phyloP scores from a whole-genome alignment of 176 grass and related monocot genomes.

The Aechmea fasciata region DNA sequence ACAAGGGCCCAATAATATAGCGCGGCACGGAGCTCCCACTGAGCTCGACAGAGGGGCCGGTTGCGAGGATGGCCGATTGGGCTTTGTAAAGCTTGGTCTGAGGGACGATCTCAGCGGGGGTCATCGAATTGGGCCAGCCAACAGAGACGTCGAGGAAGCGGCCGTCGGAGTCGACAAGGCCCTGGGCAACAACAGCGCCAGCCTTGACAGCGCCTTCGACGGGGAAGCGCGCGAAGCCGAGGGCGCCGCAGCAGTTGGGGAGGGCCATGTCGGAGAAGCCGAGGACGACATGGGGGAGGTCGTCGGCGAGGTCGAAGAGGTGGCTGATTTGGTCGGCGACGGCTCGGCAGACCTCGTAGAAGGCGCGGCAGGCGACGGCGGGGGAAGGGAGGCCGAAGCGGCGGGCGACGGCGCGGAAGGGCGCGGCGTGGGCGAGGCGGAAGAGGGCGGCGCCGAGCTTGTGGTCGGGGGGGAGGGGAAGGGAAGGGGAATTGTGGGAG shows the following conservation, averaged over 20 bases:
- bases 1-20: constrained; percentile 59
- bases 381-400: constrained; percentile 72
- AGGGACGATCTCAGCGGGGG: constrained; percentile 43
- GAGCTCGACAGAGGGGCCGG: constrained; percentile 43
- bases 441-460: constrained; percentile 74
- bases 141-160: constrained; percentile 75
- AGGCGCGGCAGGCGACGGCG: constrained; percentile 39
- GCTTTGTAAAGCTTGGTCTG: constrained; percentile 51
- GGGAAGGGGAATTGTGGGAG: constrained; percentile 19
- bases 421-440: constrained; percentile 70
- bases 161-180: constrained; percentile 70
- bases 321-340: constrained; percentile 41
- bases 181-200: constrained; percentile 45
- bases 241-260: constrained; percentile 73
- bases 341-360: constrained; percentile 84
- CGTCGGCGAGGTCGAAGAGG: constrained; percentile 49
- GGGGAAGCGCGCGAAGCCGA: constrained; percentile 56
- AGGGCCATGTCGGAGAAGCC: constrained; percentile 57
- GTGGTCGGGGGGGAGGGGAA: constrained; percentile 48
- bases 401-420: constrained; percentile 44
- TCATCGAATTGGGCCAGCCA: constrained; percentile 51
- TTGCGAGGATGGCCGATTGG: constrained; percentile 40
- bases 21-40: constrained; percentile 43
- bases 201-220: constrained; percentile 14
- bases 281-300: constrained; percentile 49